These are phyloP conservation scores for Amanita polypyramis DNA, from an alignment of 768 basidiomycete genomes.

Conservation along the genomic window DNA sequence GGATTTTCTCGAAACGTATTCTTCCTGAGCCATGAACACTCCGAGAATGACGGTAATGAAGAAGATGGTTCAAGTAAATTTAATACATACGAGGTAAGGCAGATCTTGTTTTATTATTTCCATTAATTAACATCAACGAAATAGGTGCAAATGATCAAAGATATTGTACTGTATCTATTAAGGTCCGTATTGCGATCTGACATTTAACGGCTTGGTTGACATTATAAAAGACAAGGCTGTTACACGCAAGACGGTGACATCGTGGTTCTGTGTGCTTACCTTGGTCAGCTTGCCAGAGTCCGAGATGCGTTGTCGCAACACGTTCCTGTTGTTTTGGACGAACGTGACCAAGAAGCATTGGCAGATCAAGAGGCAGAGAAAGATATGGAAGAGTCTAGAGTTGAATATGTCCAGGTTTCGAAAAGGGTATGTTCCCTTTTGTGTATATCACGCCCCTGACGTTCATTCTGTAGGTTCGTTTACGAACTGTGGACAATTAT, in stretches of 20 bases:
- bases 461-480: slow-evolving; percentile 34
- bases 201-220: not conserved
- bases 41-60: slow-evolving; percentile 44
- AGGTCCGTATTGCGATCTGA: slow-evolving; percentile 15
- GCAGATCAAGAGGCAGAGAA: slow-evolving; percentile 39
- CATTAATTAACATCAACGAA: not conserved
- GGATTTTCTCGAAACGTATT: slow-evolving; percentile 58
- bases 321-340: slow-evolving; percentile 59
- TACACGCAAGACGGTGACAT: slow-evolving; percentile 38
- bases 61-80: slow-evolving; percentile 60
- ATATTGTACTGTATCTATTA: slow-evolving; percentile 33
- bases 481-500: slow-evolving; percentile 71
- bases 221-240: slow-evolving; percentile 25
- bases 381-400: slow-evolving; percentile 11
- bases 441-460: not conserved
- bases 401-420: slow-evolving; percentile 42
- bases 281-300: slow-evolving; percentile 32
- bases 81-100: slow-evolving; percentile 54
- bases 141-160: slow-evolving; percentile 33
- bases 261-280: slow-evolving; percentile 36
- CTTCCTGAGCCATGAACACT: slow-evolving; percentile 54
- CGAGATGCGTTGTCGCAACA: slow-evolving; percentile 28
- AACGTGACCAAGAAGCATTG: slow-evolving; percentile 54
- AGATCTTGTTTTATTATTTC: not conserved
- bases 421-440: slow-evolving; percentile 30